Percentiles rank a stretch among this genome's conserved stretches.
Conservation (phyloP, 306 rosid species). For the Quercus engelmannii region DNA sequence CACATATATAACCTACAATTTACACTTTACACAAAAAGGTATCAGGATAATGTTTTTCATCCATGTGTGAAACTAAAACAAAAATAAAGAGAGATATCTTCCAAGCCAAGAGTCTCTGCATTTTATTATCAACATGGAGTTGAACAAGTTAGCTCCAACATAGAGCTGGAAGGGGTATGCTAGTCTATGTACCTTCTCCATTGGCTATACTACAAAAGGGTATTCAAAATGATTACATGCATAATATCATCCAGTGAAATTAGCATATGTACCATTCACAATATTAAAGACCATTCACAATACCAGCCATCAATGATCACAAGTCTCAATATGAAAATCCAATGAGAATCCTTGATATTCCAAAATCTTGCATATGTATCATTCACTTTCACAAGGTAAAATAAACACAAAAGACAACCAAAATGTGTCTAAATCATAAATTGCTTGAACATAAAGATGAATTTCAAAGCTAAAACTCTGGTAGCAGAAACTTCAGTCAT, state of each 20-base stretch:
- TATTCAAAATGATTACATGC: not conserved
- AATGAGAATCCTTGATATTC: too few relatives aligned
- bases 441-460: too few relatives aligned
- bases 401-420: too few relatives aligned
- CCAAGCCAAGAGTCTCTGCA: slow-evolving; percentile 4
- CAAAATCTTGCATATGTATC: too few relatives aligned
- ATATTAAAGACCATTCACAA: not conserved
- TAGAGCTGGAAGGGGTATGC: not conserved
- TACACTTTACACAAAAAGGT: not conserved
- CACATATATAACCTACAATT: not conserved
- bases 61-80: slow-evolving; percentile 51
- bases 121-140: not conserved
- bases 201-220: not conserved
- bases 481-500: too few relatives aligned
- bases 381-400: too few relatives aligned
- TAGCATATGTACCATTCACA: not conserved
- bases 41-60: not conserved
- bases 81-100: slow-evolving; percentile 96
- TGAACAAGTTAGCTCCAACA: not conserved
- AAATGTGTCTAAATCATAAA: too few relatives aligned
- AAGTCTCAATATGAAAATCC: too few relatives aligned
- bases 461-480: too few relatives aligned
- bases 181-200: not conserved
- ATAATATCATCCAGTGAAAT: not conserved
- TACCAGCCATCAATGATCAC: not conserved